phyloP scores from a whole-genome alignment of 2,329 filamentous ascomycete species.

The Paracorniculantispora psalliotae region DNA sequence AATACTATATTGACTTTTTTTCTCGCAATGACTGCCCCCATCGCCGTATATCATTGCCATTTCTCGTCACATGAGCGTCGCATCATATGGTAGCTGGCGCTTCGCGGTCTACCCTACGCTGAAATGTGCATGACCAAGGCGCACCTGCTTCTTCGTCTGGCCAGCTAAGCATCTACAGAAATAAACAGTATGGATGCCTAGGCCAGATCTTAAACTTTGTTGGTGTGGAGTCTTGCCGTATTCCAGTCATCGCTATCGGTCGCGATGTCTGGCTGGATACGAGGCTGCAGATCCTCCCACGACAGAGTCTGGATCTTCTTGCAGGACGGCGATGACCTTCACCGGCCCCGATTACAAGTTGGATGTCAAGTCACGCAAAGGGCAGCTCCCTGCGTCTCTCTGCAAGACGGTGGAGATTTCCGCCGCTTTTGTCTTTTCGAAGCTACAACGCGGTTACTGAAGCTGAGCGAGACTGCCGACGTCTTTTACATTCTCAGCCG shows the following conservation, averaged over 20 bases:
- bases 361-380: constrained; percentile 10
- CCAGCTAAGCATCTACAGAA: constrained; percentile 21
- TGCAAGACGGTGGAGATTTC: constrained; percentile 50
- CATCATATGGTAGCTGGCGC: constrained; percentile 61
- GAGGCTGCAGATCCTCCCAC: constrained; percentile 60
- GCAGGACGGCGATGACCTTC: constrained; percentile 45
- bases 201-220: constrained; percentile 58
- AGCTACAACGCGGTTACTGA: constrained; percentile 26
- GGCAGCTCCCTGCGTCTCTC: constrained; percentile 48
- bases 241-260: constrained; percentile 62
- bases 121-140: constrained; percentile 58
- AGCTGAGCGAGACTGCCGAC: constrained; percentile 40
- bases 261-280: constrained; percentile 66
- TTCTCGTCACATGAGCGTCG: constrained; percentile 61
- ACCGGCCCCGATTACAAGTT: background rate
- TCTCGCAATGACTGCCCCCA: constrained; percentile 17
- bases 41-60: constrained; percentile 62
- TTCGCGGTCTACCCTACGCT: constrained; percentile 61
- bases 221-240: constrained; percentile 62
- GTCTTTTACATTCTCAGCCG: constrained; percentile 38
- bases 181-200: constrained; percentile 62
- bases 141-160: background rate
- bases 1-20: too few species aligned
- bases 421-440: too few species aligned
- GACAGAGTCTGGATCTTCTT: constrained; percentile 57